Base-by-base conservation (phyloP, 306 rosid genomes). In the Cyclanthera cordifolia region DNA sequence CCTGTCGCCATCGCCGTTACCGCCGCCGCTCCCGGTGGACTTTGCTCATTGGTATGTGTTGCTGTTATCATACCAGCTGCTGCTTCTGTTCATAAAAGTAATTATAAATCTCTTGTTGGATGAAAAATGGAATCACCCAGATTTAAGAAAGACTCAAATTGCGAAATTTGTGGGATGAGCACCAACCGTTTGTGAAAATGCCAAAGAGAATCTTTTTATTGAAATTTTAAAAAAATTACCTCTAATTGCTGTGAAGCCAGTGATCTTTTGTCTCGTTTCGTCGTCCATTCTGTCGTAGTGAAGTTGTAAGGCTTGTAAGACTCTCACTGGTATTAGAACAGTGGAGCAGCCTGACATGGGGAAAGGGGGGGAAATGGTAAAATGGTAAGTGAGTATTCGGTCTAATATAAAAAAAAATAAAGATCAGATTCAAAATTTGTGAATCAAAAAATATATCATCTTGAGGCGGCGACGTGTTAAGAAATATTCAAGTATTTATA, bases 281-380 rank as follows among this genome's bases (percentile, higher is more conserved):
- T 81, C 63, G 12, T 86, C 86, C 61, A 86, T 79, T 82, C 88
- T 83, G 79, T 87, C 88, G 73, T 87, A 89, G 77, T 90, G 98
- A 23, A 55, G 87, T 60, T 85, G 87, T 74, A 93, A 78, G 41
- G 98, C 96, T 72, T 87, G 95, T n/a, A 89, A 78, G 6, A 93
- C 98, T 78, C 90, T 89, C 0, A 92, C 95, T 6, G 98, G 96
- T 70, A 93, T 87, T 27, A 87, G 84, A 76, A 89, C 98, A 1
- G 90, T 82, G 17, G 96, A 79, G 72, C 72, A 74, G 61, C 80
- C 85, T 75, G 77, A 32, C 48, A 23, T 75, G 52, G 57, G 39
- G 37, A 63, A 11, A 37, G 15, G 21, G 23, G 23, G 23, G 46
- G 41, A 56, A 41, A 64, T 0, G 70, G 49, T 20, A 19, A 60